Percentiles rank a stretch among this genome's conserved stretches.
Evolutionary conservation across 1,284 basidiomycete genomes (phyloP).

Genomic region (Microbotryomycetes sp.): DNA sequence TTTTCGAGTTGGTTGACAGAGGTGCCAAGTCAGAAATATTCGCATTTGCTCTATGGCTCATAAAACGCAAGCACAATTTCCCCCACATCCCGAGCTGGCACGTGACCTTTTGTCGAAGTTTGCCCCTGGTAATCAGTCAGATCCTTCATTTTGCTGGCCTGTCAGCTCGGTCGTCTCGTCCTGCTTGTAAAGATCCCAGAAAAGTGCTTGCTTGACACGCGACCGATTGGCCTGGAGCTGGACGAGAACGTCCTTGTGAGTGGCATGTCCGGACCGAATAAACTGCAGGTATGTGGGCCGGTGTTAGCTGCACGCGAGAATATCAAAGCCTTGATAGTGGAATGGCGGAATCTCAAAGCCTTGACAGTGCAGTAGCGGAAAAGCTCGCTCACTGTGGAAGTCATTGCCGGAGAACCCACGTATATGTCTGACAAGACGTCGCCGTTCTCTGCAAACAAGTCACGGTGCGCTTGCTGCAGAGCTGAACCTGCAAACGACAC

Average conservation of each 20-base stretch:
- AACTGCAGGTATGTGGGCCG: background rate
- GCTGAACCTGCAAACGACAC: conserved; percentile 41
- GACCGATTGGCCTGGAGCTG: background rate
- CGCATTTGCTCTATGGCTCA: too few relatives aligned
- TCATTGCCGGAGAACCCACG: conserved; percentile 88
- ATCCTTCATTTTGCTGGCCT: background rate
- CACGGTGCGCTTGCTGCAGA: conserved; percentile 79
- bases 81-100: too few relatives aligned
- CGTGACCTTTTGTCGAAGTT: too few relatives aligned
- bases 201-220: background rate
- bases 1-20: too few relatives aligned
- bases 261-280: conserved; percentile 1
- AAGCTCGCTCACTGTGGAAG: conserved; percentile 48
- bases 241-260: background rate
- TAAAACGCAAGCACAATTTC: too few relatives aligned
- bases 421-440: conserved; percentile 59
- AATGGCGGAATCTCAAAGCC: background rate
- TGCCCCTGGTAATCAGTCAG: too few relatives aligned
- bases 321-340: too few relatives aligned
- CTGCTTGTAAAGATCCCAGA: background rate
- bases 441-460: conserved; percentile 76
- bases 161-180: background rate
- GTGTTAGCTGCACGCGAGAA: background rate
- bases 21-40: too few relatives aligned
- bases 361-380: background rate